Base-by-base conservation (phyloP, 139 green algal species). In the Eudorina sp. region DNA sequence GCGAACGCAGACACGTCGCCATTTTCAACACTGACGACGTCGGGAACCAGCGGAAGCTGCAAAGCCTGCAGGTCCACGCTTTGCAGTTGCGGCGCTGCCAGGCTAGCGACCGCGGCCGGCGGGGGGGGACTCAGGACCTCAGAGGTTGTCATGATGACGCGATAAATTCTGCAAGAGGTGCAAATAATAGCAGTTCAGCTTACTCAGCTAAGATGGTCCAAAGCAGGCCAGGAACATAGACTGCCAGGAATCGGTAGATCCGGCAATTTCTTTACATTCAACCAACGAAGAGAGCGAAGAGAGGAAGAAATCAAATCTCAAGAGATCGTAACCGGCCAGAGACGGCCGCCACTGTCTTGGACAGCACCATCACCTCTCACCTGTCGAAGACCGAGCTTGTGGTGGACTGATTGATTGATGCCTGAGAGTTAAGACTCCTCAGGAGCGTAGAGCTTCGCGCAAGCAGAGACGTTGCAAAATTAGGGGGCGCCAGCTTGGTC, bases 121-220 rank as follows among this genome's bases (percentile, higher is more conserved):
- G 81, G 81, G 29, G 82, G 82, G 66, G 82, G 82, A 79, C 82
- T 80, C 66, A 88, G 82, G 36, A 79, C 66, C 82, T 88, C 82
- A 53, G 66, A 78, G 27, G 82, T 55, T 70, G 82, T 88, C 82
- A 88, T 88, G 45, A 88, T 88, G 46, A 64, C 80, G 46, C 80
- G 55, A 74, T 34, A 51, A 36, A 83, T 6, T 45, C 73, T 81
- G 73, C 18, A 79, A 25, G 27, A 66, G 5, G 51, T 16, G 51
- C 51, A 58, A 58, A 58, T 16, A 58, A 25, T 13, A 58, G 51
- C 16, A 58, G n/a, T n/a, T n/a, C n/a, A n/a, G n/a, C n/a, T n/a
- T n/a, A n/a, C n/a, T n/a, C n/a, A n/a, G n/a, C n/a, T n/a, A n/a
- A n/a, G n/a, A n/a, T n/a, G n/a, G n/a, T n/a, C n/a, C n/a, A n/a